Base-by-base conservation (phyloP, 1,284 basidiomycete species). In the Bjerkandera adusta region DNA sequence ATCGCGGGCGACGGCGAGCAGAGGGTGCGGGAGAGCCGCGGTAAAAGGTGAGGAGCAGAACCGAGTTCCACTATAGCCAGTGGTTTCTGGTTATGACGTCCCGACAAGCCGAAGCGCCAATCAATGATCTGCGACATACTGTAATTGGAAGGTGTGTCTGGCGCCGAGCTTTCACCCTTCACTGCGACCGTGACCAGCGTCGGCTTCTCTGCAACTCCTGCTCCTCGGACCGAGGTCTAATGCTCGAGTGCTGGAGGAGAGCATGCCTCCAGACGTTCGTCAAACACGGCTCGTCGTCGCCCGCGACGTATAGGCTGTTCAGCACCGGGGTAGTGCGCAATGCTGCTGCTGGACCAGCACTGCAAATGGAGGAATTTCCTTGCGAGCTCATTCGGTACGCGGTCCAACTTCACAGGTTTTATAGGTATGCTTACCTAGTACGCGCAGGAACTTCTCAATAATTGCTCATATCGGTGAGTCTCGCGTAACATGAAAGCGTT, bases 391-490 rank as follows among this genome's bases (percentile, higher is more conserved):
- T 96, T 57, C 78, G 92, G 87, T 90, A 57, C 54, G 70, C 54
- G 26, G 29, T 12, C 21, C 5, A n/a, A n/a, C n/a, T n/a, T n/a
- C n/a, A n/a, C n/a, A n/a, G n/a, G n/a, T n/a, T 41, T 10, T 16
- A 20, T 30, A 20, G 22, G 7, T 43, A 36, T 51, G 18, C 50
- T 36, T 10, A 38, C 10, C 20, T n/a, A 26, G n/a, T 29, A 20
- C 21, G 12, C 11, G n/a, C 55, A 92, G 91, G 42, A 97, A 97
- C 65, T 92, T 97, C 61, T 94, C 91, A 3, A 92, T 97, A 49
- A 94, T 97, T 59, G 93, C 92, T 1, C 92, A 96, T 64, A 95
- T 95, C 55, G 92, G 87, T 86, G 59, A 46, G 65, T 35, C 2
- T 33, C 8, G 10, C 10, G 4, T 35, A 5, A 25, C 2, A n/a